Base-by-base conservation (phyloP, 2,329 filamentous ascomycete genomes). In the Daldinia eschscholtzii region DNA sequence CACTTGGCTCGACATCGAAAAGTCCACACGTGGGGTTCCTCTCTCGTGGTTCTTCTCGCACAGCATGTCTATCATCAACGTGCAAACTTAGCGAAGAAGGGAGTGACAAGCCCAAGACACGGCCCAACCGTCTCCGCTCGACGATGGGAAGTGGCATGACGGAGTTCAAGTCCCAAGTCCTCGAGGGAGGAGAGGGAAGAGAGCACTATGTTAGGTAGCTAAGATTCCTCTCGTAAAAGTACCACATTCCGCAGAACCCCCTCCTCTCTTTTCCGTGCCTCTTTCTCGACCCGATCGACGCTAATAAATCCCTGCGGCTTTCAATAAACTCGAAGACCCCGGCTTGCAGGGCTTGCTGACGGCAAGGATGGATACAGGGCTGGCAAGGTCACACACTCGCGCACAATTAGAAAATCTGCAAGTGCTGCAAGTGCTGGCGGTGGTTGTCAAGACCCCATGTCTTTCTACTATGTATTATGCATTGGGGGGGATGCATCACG, bases 331-430 rank as follows among this genome's bases (percentile, higher is more conserved):
- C 59, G 64, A 64, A 30, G 44, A 64, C 65, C 71, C 71, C 57
- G 58, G 70, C 57, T 62, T 42, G 57, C 70, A 70, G 70, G 70
- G 67, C 70, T 73, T 72, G 67, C 60, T 70, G 30, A 67, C 50
- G 61, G 59, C 70, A 68, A 67, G 70, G 71, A 65, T 71, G 57
- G 39, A 59, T 72, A 72, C 73, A 73, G 71, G 74, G 74, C 74
- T 76, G 70, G 68, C 72, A 71, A 65, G 70, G 70, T 74, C 62
- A 67, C 70, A 67, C 52, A 46, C 55, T 50, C 48, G 53, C 56
- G 56, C 59, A 65, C 64, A 73, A 70, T 68, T 65, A 70, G 70
- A 73, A 69, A 64, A 73, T 70, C 70, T 73, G 70, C 74, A 72
- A 71, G 61, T 73, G 67, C 70, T 73, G 70, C 74, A 72, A 71